A percentile compares a stretch with the other conserved stretches of the same genome.
phyloP scores from a whole-genome alignment of 75 land plant genomes.

The Pinus taeda region DNA sequence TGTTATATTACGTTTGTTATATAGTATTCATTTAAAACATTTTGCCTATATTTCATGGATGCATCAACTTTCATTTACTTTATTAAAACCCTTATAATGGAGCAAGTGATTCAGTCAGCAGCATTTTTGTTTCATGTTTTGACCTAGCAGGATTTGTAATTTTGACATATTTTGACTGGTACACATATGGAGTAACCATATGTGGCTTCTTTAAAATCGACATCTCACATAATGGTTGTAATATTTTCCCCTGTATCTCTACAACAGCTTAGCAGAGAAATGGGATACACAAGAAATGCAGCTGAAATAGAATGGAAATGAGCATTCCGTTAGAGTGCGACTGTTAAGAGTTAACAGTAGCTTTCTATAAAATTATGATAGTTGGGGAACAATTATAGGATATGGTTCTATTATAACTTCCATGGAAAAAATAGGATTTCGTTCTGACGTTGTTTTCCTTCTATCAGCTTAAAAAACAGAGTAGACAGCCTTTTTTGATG shows the following conservation, averaged over 20 bases:
- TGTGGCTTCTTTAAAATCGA: not conserved
- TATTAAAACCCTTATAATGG: no score
- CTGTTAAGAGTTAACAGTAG: no score
- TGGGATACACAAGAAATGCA: not conserved
- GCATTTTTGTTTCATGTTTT: not conserved
- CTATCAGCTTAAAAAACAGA: no score
- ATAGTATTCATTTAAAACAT: not conserved
- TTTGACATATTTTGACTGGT: not conserved
- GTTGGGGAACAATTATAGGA: no score
- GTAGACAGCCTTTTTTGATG: no score
- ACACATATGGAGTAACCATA: not conserved
- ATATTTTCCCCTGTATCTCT: not conserved
- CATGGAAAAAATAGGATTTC: no score
- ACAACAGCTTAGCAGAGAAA: not conserved
- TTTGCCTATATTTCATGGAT: not conserved
- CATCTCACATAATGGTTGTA: not conserved
- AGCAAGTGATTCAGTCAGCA: no score
- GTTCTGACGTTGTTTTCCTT: no score
- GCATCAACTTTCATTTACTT: not conserved
- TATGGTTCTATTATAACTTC: no score
- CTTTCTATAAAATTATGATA: no score
- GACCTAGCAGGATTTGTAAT: not conserved
- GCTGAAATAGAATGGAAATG: not conserved
- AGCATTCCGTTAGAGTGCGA: no score
- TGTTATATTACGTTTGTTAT: not conserved